phyloP scores from a whole-genome alignment of 305 asterid genomes.

The Fraxinus greggii region DNA sequence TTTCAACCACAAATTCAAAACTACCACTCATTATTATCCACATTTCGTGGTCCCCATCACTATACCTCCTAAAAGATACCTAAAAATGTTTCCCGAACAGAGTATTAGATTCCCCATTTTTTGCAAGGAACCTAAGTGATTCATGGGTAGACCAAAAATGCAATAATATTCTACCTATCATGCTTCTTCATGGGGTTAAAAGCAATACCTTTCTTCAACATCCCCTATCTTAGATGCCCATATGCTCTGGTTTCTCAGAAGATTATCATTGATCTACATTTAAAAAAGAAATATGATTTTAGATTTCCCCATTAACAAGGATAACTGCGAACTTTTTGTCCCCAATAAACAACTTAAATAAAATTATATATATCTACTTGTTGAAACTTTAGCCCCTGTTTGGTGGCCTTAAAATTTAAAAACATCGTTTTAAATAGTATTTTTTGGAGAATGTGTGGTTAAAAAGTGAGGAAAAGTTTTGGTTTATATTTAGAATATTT shows the following conservation, averaged over 20 bases:
- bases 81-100: background rate
- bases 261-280: constrained; percentile 80
- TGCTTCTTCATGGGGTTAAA: constrained; percentile 16
- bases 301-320: background rate
- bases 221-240: constrained; percentile 72
- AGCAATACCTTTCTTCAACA: constrained; percentile 62
- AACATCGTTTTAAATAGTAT: too few relatives aligned
- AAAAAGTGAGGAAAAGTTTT: too few relatives aligned
- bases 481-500: too few relatives aligned
- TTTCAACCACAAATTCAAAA: background rate
- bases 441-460: too few relatives aligned
- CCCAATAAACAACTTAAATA: background rate
- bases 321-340: background rate
- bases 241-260: constrained; percentile 61
- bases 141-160: constrained; percentile 13
- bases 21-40: background rate
- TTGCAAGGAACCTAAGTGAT: background rate
- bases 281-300: constrained; percentile 22
- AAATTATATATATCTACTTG: constrained; percentile 6
- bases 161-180: background rate
- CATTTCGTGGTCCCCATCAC: background rate
- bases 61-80: background rate
- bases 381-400: background rate
- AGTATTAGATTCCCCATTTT: background rate
- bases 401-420: too few relatives aligned